Evolutionary conservation across 208 protist species (phyloP), one percentile per base, ranked within the genome.

Genomic region (Leishmania guyanensis): DNA sequence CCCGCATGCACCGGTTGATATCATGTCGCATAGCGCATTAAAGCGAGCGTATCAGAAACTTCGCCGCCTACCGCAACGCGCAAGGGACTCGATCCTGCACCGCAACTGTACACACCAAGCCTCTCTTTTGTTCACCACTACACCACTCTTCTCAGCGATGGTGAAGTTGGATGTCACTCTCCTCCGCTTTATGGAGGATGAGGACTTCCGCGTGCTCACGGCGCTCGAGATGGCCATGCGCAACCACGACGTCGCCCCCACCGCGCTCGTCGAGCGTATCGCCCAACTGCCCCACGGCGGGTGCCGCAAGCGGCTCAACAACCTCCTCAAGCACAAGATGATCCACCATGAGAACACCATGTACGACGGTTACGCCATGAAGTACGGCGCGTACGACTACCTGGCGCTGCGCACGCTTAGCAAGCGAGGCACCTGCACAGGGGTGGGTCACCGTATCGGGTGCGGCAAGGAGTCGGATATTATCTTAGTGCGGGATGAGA

Each of bases 401-500:
- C 92, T 99, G 9, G 98, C 99, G 1, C 89, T 99, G 51, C 95
- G 98, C 77, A 95, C 99, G 14, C 87, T 99, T 16, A 88, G 91
- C 80, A 98, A 97, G 70, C 95, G 98, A 54, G 98, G 97, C 56
- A 86, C 87, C 8, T 84, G 99, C 46, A 85, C 83, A 16, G 90
- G 89, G 54, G 92, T 99, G 29, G 99, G 97, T 39, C 96, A 97
- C 84, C 93, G 99, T 70, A 98, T 99, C 71, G 99, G 99, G 78
- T 99, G 99, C 53, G 99, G 99, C 48, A 99, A 99, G 88, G 99
- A 99, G 88, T 99, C 98, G 0, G 98, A 99, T 87, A 98, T 99
- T 62, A 99, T 98, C 77, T 85, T 98, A 46, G 98, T 98, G 22
- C 88, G 82, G 10, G 91, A 96, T 76, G 91, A 96, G 56, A 89